Evolutionary conservation across 148 eudicot genomes (phyloP), one percentile per base, ranked within the genome.

Genomic region (Euryodendron excelsum): DNA sequence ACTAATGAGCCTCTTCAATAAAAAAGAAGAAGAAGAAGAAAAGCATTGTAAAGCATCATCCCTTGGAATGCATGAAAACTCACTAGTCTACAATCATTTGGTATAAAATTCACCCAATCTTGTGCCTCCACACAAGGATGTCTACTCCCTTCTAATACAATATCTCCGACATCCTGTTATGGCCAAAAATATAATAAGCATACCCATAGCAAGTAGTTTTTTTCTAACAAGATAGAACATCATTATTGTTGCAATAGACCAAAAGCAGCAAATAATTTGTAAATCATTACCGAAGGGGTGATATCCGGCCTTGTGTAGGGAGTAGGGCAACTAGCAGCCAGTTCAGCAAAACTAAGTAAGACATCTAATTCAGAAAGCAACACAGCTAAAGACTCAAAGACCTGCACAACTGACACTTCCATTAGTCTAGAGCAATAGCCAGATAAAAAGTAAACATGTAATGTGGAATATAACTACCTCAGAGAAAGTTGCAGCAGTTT

Each of bases 91-190:
- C 98, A 93, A 64, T 96, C 95, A 80, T 96, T 96, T 44, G 99
- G 99, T 76, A 96, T 96, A 83, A 96, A 96, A 85, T 96, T 96
- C 88, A 96, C 98, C 99, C 99, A 96, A 70, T 96, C 99, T 86
- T 96, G 99, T 85, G 98, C 98, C 88, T 96, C 99, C 79, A 96
- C 99, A 84, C 99, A 96, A 48, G 99, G 99, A 86, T 96, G 99
- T 78, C 99, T 86, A 88, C 98, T 88, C 21, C 97, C 99, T 88
- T 96, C 98, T 72, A 96, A 77, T 69, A 92, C 77, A 77, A 96
- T 93, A 85, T 96, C 97, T 82, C 99, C 99, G 39, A 61, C 85
- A 75, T 93, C 92, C 97, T 93, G 91, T 61, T 47, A 77, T 72
- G 76, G 59, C 62, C 53, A 67, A 64, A n/a, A 12, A 31, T 23